phyloP scores from a whole-genome alignment of 2,329 filamentous ascomycete genomes.

The Chrysosporium keratinophilum region DNA sequence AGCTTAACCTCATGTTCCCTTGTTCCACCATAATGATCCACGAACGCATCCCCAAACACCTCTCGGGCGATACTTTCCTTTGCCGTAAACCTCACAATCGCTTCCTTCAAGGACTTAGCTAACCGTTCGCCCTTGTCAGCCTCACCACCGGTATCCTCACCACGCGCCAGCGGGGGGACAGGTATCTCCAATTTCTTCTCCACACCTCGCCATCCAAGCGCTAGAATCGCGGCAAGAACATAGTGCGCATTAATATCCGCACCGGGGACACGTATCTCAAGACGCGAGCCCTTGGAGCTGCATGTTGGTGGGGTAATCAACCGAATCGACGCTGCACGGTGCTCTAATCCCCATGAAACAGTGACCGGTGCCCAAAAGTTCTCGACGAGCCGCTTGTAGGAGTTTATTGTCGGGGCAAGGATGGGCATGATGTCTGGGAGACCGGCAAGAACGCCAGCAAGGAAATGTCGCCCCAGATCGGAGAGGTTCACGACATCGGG shows the following conservation, averaged over 20 bases:
- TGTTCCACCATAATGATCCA: conserved; percentile 89
- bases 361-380: conserved; percentile 99
- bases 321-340: conserved; percentile 82
- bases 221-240: conserved; percentile 77
- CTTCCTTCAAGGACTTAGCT: conserved; percentile 77
- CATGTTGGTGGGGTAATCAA: conserved; percentile 80
- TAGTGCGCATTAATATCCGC: conserved; percentile 85
- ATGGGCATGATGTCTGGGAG: conserved; percentile 93
- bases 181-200: conserved; percentile 82
- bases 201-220: conserved; percentile 79
- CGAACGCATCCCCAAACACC: conserved; percentile 88
- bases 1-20: conserved; percentile 80
- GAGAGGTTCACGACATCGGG: conserved; percentile 70
- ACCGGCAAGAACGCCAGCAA: conserved; percentile 79
- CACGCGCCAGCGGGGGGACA: conserved; percentile 72
- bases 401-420: conserved; percentile 89
- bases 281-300: conserved; percentile 74
- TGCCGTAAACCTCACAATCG: conserved; percentile 64
- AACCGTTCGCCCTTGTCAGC: conserved; percentile 64
- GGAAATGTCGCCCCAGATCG: conserved; percentile 81
- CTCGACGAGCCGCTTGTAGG: conserved; percentile 94
- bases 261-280: conserved; percentile 88
- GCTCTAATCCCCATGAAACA: conserved; percentile 92
- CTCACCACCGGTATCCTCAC: conserved; percentile 65
- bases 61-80: conserved; percentile 81